These are phyloP conservation scores for Closterium sp. DNA, from an alignment of 139 green algal species.

Conservation along the genomic window DNA sequence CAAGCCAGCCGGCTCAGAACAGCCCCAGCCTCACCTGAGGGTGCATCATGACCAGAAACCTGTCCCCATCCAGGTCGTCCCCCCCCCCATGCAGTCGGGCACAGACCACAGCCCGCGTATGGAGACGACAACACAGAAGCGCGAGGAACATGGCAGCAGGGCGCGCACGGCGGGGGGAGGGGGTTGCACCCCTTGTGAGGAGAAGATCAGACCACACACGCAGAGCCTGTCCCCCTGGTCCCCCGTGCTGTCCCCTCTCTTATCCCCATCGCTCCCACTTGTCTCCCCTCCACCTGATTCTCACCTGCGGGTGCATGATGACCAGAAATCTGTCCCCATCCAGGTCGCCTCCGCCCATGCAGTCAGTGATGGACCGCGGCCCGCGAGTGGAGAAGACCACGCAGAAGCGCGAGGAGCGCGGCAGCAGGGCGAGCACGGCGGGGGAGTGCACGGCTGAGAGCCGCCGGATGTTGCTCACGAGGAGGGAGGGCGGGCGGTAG, in stretches of 20 bases:
- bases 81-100: conserved; percentile 26
- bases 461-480: neutral
- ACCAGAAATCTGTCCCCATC: conserved; percentile 33
- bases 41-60: conserved; percentile 20
- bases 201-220: too few relatives aligned
- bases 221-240: too few relatives aligned
- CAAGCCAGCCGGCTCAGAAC: too few relatives aligned
- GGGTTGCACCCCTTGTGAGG: too few relatives aligned
- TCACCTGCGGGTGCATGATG: conserved; percentile 29
- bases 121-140: conserved; percentile 26
- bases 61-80: conserved; percentile 31
- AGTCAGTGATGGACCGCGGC: conserved; percentile 19
- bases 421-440: neutral
- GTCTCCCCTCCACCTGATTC: neutral
- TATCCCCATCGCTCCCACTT: too few relatives aligned
- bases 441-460: neutral
- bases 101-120: conserved; percentile 9
- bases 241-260: too few relatives aligned
- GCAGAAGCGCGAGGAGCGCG: neutral
- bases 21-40: conserved; percentile 9
- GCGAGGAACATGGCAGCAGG: too few relatives aligned
- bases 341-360: conserved; percentile 28
- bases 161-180: too few relatives aligned
- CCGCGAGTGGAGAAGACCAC: conserved; percentile 38
- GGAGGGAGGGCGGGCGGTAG: neutral